Percentiles rank a stretch among this genome's conserved stretches.
phyloP scores from a whole-genome alignment of 345 rosid species.

The Nasturtium officinale region DNA sequence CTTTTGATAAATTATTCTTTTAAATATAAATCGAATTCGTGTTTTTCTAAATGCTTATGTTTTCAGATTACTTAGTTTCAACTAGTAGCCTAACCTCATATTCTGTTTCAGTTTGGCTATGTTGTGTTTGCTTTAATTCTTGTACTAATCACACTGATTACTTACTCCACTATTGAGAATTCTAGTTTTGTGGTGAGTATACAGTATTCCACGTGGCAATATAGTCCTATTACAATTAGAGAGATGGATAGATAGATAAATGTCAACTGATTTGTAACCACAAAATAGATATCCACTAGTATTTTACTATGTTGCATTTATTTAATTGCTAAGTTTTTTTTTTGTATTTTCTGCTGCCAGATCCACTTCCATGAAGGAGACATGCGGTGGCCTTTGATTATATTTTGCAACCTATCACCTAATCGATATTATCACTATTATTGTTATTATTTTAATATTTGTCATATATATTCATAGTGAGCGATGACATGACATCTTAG shows the following conservation, averaged over 20 bases:
- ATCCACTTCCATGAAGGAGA: conserved; percentile 45
- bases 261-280: conserved; percentile 31
- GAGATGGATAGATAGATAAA: conserved; percentile 19
- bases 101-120: not conserved
- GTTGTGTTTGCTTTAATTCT: not conserved
- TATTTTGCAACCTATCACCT: conserved; percentile 42
- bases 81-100: not conserved
- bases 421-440: conserved; percentile 33
- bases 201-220: conserved; percentile 16
- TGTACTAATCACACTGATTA: not conserved
- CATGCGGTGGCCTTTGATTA: conserved; percentile 42
- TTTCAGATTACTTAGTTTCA: not conserved
- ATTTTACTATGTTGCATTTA: conserved; percentile 11
- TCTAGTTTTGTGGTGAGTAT: conserved; percentile 11
- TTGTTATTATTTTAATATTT: conserved; percentile 19
- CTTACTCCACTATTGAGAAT: not conserved
- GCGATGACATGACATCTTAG: conserved; percentile 44
- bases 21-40: not conserved
- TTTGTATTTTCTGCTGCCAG: conserved; percentile 37
- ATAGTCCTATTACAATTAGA: not conserved
- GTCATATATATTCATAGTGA: conserved; percentile 31
- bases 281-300: conserved; percentile 37
- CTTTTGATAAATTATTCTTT: not conserved
- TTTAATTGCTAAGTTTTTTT: conserved; percentile 17
- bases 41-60: not conserved